These are phyloP conservation scores for Wickerhamomyces sp. DNA, from an alignment of 1,139 yeast genomes.

Conservation along the genomic window DNA sequence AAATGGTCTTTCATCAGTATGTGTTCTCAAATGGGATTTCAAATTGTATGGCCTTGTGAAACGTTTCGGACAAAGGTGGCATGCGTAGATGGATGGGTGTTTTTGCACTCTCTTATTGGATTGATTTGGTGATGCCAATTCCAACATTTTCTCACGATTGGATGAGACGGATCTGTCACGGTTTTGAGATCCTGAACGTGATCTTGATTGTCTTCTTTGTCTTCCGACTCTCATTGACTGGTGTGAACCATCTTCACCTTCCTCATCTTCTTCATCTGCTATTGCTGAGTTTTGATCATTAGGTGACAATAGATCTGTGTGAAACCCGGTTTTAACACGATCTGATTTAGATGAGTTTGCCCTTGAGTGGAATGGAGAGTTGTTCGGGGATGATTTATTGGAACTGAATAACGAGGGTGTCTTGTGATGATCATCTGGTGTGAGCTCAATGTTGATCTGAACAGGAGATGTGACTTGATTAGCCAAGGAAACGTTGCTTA, in stretches of 20 bases:
- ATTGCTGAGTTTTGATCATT: conserved; percentile 3
- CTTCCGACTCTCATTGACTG: conserved; percentile 19
- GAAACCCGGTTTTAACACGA: conserved; percentile 17
- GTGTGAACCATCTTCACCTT: conserved; percentile 14
- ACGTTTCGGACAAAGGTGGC: conserved; percentile 78
- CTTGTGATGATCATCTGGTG: conserved; percentile 11
- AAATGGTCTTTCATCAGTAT: conserved; percentile 91
- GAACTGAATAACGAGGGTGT: conserved; percentile 23
- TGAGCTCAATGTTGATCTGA: conserved; percentile 14
- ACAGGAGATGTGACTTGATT: conserved; percentile 16
- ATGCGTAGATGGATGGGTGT: conserved; percentile 75
- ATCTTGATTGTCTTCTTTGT: conserved; percentile 17
- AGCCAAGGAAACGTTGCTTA: conserved; percentile 3
- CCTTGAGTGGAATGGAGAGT: conserved; percentile 19
- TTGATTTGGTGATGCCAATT: conserved; percentile 51
- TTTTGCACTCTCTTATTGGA: conserved; percentile 56
- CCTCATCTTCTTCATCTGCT: conserved; percentile 8
- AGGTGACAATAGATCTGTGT: conserved; percentile 8
- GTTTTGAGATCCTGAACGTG: conserved; percentile 19
- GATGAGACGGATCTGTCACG: conserved; percentile 29
- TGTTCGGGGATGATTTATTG: conserved; percentile 17
- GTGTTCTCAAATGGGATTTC: conserved; percentile 87
- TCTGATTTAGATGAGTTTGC: conserved; percentile 13
- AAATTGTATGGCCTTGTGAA: conserved; percentile 91
- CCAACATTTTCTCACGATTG: conserved; percentile 55